Percentiles rank a stretch among this genome's conserved stretches.
phyloP scores from a whole-genome alignment of 208 protist species.

The Trypanosoma vivax region DNA sequence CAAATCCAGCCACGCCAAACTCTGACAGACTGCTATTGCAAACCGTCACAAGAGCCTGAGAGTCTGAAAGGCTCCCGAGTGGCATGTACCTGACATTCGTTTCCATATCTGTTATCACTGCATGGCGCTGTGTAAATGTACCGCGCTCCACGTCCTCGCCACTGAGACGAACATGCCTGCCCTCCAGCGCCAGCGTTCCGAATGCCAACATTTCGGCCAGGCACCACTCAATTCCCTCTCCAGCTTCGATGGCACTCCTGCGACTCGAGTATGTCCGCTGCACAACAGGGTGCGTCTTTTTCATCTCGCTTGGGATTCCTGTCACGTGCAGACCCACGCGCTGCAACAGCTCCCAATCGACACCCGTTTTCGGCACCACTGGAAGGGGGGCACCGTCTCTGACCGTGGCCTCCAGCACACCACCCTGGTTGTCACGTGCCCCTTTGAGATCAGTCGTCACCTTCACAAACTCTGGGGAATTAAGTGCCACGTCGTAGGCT shows the following conservation, averaged over 20 bases:
- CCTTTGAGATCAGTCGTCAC: constrained; percentile 62
- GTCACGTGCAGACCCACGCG: constrained; percentile 75
- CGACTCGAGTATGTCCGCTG: constrained; percentile 85
- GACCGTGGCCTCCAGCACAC: constrained; percentile 25
- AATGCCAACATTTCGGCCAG: constrained; percentile 94
- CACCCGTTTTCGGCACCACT: constrained; percentile 58
- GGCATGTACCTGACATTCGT: constrained; percentile 87
- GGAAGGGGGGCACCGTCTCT: constrained; percentile 36
- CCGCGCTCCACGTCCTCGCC: constrained; percentile 98
- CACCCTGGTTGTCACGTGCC: constrained; percentile 65
- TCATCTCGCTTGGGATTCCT: constrained; percentile 74
- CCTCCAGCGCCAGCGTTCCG: constrained; percentile 90
- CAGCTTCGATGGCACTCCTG: constrained; percentile 80
- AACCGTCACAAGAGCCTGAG: constrained; percentile 87
- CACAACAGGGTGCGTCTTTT: constrained; percentile 87
- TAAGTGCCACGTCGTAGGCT: constrained; percentile 72
- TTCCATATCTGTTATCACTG: constrained; percentile 92
- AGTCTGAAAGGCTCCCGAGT: constrained; percentile 51
- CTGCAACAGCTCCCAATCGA: constrained; percentile 53
- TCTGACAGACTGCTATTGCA: constrained; percentile 96
- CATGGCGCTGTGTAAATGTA: constrained; percentile 98
- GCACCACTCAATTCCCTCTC: constrained; percentile 91
- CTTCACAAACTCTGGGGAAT: constrained; percentile 80
- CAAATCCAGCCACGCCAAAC: constrained; percentile 96
- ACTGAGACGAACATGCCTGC: constrained; percentile 89